Evolutionary conservation across 2,329 filamentous ascomycete genomes (phyloP).

Genomic region (Beauveria sp.): DNA sequence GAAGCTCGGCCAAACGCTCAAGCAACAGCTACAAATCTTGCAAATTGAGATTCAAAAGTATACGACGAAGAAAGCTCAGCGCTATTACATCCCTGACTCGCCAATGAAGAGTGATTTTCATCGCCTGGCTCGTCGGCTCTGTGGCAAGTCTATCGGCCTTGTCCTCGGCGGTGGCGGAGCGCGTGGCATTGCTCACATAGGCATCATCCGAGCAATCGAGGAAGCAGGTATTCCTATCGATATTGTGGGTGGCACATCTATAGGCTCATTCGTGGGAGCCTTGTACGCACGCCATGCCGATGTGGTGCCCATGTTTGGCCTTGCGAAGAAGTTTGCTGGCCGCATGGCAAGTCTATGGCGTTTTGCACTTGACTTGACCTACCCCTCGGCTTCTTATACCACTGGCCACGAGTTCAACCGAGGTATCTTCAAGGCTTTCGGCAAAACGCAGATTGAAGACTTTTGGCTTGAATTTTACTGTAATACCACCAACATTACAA

Average conservation of each 20-base stretch:
- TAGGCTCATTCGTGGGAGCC: conserved; percentile 90
- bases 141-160: conserved; percentile 88
- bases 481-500: conserved; percentile 98
- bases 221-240: conserved; percentile 96
- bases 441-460: conserved; percentile 94
- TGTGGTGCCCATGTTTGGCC: conserved; percentile 91
- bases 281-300: conserved; percentile 95
- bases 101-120: conserved; percentile 97
- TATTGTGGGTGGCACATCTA: conserved; percentile 90
- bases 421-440: conserved; percentile 97
- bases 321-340: conserved; percentile 94
- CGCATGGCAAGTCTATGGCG: conserved; percentile 99
- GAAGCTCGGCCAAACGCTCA: conserved; percentile 76
- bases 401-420: conserved; percentile 98
- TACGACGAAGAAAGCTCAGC: conserved; percentile 84
- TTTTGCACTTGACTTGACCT: conserved; percentile 93
- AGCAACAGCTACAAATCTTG: conserved; percentile 86
- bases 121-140: conserved; percentile 78
- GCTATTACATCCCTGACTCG: conserved; percentile 85
- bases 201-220: conserved; percentile 89
- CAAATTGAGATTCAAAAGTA: conserved; percentile 99
- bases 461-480: conserved; percentile 99
- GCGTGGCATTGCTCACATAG: conserved; percentile 83
- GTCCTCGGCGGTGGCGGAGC: conserved; percentile 93
- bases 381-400: conserved; percentile 93